phyloP scores from a whole-genome alignment of 2,329 filamentous ascomycete genomes.

The Colletotrichum lindemuthianum region DNA sequence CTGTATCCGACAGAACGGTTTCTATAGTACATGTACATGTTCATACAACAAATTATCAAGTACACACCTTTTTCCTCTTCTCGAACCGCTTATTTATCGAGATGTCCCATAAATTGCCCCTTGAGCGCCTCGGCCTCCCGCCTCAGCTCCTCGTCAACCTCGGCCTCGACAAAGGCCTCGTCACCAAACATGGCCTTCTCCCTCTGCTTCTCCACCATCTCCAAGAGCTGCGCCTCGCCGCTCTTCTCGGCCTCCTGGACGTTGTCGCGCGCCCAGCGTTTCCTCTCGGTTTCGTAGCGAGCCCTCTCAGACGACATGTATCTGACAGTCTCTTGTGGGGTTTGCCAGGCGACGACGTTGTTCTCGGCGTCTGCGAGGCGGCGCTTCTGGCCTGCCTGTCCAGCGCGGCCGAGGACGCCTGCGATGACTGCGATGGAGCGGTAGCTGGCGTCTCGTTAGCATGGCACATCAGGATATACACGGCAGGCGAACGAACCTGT shows the following conservation, averaged over 20 bases:
- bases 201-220: constrained; percentile 38
- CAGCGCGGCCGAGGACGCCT: constrained; percentile 86
- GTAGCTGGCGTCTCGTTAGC: constrained; percentile 63
- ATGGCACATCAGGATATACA: not conserved
- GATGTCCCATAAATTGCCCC: not conserved
- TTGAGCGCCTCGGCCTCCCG: not conserved
- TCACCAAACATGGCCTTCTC: constrained; percentile 12
- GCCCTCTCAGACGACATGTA: constrained; percentile 50
- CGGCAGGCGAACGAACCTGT: constrained; percentile 69
- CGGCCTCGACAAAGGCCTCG: not conserved
- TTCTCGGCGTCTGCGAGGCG: constrained; percentile 70
- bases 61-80: not conserved
- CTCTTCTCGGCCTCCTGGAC: constrained; percentile 42
- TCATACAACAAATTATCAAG: constrained; percentile 18
- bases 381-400: constrained; percentile 76
- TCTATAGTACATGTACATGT: constrained; percentile 11
- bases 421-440: constrained; percentile 84
- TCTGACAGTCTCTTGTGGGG: constrained; percentile 52
- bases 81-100: not conserved
- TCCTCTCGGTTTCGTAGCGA: constrained; percentile 43
- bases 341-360: constrained; percentile 73
- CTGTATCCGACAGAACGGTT: not conserved
- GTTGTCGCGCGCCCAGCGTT: constrained; percentile 49
- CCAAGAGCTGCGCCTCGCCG: constrained; percentile 48
- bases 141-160: constrained; percentile 15